These are phyloP conservation scores for Ephemerocybe angulata DNA, from an alignment of 768 basidiomycete genomes.

Conservation along the genomic window DNA sequence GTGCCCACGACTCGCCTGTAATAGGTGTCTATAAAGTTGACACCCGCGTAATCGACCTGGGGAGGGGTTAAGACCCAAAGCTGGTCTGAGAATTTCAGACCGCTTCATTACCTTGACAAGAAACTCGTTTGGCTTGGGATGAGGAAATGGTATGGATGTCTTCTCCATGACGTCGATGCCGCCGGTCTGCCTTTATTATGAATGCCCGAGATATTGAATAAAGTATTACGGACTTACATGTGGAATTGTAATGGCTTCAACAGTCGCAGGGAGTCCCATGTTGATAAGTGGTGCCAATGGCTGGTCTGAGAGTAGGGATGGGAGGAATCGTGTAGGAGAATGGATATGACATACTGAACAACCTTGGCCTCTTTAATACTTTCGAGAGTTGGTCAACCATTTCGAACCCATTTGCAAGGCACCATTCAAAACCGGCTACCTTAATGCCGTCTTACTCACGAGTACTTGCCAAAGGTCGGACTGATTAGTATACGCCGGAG, in stretches of 20 bases:
- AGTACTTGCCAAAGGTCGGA: neutral
- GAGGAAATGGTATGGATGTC: conserved; percentile 61
- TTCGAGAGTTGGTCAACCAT: no score
- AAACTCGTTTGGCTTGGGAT: conserved; percentile 56
- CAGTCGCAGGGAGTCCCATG: conserved; percentile 55
- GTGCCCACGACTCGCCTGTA: conserved; percentile 52
- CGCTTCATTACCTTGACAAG: conserved; percentile 40
- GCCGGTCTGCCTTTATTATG: conserved; percentile 46
- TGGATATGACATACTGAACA: no score
- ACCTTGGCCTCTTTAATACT: no score
- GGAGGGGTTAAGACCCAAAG: neutral
- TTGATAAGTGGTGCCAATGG: no score
- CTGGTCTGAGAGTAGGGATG: no score
- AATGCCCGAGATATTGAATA: neutral
- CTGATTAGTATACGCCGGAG: neutral
- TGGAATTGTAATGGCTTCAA: conserved; percentile 70
- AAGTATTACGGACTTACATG: conserved; percentile 38
- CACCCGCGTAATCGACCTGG: conserved; percentile 73
- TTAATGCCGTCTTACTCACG: neutral
- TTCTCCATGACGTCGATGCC: conserved; percentile 75
- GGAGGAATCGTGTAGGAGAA: no score
- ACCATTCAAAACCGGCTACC: neutral
- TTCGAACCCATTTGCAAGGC: no score
- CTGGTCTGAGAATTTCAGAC: neutral
- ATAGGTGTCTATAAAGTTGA: conserved; percentile 90